Evolutionary conservation across 2,329 filamentous ascomycete species (phyloP).

Genomic region (Rugonectria rugulosa): DNA sequence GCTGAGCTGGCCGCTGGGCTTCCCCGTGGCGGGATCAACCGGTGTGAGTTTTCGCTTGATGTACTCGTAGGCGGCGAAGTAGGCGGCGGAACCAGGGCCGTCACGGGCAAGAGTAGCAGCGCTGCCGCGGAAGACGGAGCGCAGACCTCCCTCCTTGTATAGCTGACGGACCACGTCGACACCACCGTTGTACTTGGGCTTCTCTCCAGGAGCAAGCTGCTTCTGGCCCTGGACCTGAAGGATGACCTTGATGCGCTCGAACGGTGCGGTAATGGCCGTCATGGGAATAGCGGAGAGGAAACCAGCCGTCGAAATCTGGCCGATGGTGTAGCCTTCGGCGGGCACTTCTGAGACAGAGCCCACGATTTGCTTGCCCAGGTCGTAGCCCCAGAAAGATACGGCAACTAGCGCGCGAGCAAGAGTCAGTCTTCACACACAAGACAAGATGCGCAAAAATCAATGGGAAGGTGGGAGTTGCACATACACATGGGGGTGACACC

Average conservation of each 20-base stretch:
- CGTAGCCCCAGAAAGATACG: conserved; percentile 86
- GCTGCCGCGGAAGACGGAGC: conserved; percentile 90
- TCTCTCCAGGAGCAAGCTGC: conserved; percentile 85
- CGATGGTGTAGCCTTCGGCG: conserved; percentile 79
- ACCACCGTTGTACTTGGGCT: conserved; percentile 88
- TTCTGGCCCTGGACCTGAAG: conserved; percentile 97
- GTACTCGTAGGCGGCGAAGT: conserved; percentile 97
- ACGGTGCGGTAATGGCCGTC: conserved; percentile 98
- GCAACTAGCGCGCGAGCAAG: conserved; percentile 57
- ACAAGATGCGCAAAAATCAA: conserved; percentile 1
- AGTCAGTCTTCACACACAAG: not conserved
- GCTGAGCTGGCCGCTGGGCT: conserved; percentile 78
- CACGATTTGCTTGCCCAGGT: conserved; percentile 91
- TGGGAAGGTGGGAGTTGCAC: conserved; percentile 48
- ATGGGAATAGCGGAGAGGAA: conserved; percentile 98
- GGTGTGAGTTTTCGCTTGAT: conserved; percentile 90
- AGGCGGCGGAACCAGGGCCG: conserved; percentile 90
- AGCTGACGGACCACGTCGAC: conserved; percentile 92
- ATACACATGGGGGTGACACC: conserved; percentile 99
- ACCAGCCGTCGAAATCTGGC: conserved; percentile 87
- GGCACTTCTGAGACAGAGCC: conserved; percentile 69
- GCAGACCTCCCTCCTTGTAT: conserved; percentile 88
- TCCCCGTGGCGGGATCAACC: conserved; percentile 75
- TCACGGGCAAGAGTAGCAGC: conserved; percentile 93
- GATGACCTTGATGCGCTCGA: conserved; percentile 98